Conservation (phyloP, 257 asterid genomes). For the Plectranthus barbatus region DNA sequence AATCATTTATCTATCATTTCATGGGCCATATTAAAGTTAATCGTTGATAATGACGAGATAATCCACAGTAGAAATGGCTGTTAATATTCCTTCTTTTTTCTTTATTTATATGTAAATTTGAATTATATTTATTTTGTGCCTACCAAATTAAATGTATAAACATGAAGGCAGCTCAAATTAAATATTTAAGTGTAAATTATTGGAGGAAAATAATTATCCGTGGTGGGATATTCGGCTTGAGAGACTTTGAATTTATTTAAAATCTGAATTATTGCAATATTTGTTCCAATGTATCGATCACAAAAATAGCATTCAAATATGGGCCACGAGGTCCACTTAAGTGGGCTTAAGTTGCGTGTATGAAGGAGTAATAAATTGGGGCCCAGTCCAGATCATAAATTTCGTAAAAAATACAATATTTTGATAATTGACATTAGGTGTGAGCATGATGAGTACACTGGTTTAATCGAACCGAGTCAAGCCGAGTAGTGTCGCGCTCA, state of each 20-base stretch:
- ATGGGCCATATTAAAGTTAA: background rate
- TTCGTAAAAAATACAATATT: background rate
- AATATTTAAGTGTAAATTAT: no score
- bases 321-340: conserved; percentile 1
- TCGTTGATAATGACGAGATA: background rate
- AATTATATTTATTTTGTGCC: no score
- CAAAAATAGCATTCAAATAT: background rate
- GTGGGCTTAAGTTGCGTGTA: background rate
- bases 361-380: background rate
- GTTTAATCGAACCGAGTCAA: no score
- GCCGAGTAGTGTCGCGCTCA: no score
- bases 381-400: background rate
- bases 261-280: background rate
- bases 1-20: background rate
- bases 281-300: background rate
- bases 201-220: no score
- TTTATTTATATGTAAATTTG: background rate
- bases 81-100: no score
- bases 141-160: background rate
- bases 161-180: no score
- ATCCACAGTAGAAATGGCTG: background rate
- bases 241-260: background rate
- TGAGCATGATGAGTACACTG: no score
- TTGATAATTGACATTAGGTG: no score
- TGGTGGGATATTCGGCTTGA: background rate